These are phyloP conservation scores for Ascochyta lentis DNA, from an alignment of 2,329 filamentous ascomycete genomes.

Conservation along the genomic window DNA sequence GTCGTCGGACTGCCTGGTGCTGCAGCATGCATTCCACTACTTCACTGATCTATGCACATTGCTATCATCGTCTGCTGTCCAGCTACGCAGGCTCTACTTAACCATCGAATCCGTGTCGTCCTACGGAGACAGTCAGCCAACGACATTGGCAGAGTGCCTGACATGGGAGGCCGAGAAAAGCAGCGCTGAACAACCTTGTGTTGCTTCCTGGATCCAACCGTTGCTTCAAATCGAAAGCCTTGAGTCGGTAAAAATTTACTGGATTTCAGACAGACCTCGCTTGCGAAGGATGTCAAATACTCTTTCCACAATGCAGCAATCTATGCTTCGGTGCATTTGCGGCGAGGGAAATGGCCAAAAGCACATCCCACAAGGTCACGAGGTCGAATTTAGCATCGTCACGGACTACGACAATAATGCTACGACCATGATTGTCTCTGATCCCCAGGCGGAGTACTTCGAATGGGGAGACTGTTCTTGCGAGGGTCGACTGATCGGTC, in stretches of 20 bases:
- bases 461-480: conserved; percentile 8
- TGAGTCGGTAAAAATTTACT: conserved; percentile 23
- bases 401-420: background rate
- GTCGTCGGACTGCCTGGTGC: conserved; percentile 24
- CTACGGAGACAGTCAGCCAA: conserved; percentile 11
- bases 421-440: background rate
- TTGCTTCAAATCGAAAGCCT: conserved; percentile 23
- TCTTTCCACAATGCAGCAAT: conserved; percentile 14
- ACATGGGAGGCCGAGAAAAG: conserved; percentile 20
- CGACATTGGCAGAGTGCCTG: conserved; percentile 18
- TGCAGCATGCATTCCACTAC: conserved; percentile 30
- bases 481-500: background rate
- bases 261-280: conserved; percentile 23
- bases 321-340: conserved; percentile 19
- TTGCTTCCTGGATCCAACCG: conserved; percentile 27
- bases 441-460: background rate
- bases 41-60: conserved; percentile 32
- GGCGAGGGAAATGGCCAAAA: background rate
- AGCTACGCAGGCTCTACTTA: conserved; percentile 24
- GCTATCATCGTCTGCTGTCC: conserved; percentile 25
- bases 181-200: conserved; percentile 10
- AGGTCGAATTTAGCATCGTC: conserved; percentile 9
- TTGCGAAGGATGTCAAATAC: conserved; percentile 24
- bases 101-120: conserved; percentile 22
- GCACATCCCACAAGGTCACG: background rate